Conservation (phyloP, 225 moss, liverwort and hornwort species). For the Rhytidiadelphus loreus region DNA sequence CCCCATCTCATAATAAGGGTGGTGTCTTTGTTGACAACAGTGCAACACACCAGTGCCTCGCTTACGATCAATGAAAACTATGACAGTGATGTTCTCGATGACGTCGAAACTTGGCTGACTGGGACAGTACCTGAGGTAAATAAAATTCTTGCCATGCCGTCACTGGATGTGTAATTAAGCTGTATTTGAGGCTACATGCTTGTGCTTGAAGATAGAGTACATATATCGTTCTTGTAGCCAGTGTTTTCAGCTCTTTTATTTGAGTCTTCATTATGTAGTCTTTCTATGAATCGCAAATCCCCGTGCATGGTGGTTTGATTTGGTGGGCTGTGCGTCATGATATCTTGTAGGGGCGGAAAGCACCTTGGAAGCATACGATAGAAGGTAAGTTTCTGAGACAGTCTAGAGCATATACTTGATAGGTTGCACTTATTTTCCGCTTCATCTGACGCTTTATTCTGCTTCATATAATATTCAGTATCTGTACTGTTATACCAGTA, state of each 20-base stretch:
- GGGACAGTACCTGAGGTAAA: slow-evolving; percentile 79
- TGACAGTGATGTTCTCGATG: slow-evolving; percentile 79
- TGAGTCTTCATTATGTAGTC: neutral
- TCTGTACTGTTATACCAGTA: neutral
- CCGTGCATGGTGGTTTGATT: neutral
- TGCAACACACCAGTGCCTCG: slow-evolving; percentile 96
- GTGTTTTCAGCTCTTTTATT: neutral
- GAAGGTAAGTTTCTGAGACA: slow-evolving; percentile 49
- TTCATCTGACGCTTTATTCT: neutral
- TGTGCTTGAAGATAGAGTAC: neutral
- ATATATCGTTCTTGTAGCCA: neutral
- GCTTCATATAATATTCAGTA: neutral
- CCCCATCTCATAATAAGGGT: neutral
- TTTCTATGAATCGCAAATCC: neutral
- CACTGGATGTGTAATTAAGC: neutral
- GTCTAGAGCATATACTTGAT: neutral
- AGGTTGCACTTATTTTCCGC: neutral
- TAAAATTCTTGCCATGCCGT: neutral
- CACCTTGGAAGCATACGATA: slow-evolving; percentile 90
- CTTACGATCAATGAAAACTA: slow-evolving; percentile 97
- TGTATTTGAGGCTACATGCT: neutral
- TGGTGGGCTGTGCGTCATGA: neutral
- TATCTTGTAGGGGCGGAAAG: slow-evolving; percentile 62
- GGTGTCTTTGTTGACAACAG: slow-evolving; percentile 18
- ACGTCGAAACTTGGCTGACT: slow-evolving; percentile 88